These are phyloP conservation scores for Pyronema domesticum DNA, from an alignment of 495 filamentous ascomycete species.

Conservation along the genomic window DNA sequence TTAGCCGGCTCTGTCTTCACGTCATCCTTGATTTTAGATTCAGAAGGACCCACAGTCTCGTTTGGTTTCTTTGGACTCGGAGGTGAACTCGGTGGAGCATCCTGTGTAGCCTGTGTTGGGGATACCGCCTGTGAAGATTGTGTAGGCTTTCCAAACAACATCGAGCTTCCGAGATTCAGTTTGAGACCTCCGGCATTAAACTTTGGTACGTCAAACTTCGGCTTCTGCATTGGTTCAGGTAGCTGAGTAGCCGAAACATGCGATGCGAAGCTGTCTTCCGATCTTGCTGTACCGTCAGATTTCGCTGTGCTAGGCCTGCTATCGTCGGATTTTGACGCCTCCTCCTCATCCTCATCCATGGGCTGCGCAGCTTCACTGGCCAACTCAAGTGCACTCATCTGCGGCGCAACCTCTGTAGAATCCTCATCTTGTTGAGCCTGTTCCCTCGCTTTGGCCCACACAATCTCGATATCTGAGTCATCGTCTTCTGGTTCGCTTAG, in stretches of 20 bases:
- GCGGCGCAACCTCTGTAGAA: background rate
- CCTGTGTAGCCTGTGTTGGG: background rate
- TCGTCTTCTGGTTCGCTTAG: slow-evolving; percentile 19
- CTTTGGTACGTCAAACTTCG: background rate
- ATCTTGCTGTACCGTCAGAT: too few relatives aligned
- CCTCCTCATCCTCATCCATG: background rate
- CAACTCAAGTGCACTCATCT: background rate
- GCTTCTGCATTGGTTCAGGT: background rate
- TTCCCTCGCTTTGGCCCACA: background rate
- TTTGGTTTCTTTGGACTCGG: too few relatives aligned
- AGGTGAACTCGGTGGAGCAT: background rate
- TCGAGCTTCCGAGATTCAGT: slow-evolving; percentile 10
- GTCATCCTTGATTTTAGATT: background rate
- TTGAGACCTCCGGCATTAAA: slow-evolving; percentile 13
- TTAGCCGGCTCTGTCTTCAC: background rate
- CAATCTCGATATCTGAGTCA: background rate
- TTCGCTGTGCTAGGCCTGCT: too few relatives aligned
- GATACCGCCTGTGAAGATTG: background rate
- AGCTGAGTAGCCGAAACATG: too few relatives aligned
- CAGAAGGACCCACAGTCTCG: background rate
- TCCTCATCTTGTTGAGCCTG: too few relatives aligned
- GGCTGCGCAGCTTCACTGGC: background rate
- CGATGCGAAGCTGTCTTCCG: too few relatives aligned
- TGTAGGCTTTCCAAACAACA: slow-evolving; percentile 12
- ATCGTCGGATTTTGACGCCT: background rate